These are phyloP conservation scores for Metarhizium brunneum DNA, from an alignment of 2,329 filamentous ascomycete genomes.

Conservation along the genomic window DNA sequence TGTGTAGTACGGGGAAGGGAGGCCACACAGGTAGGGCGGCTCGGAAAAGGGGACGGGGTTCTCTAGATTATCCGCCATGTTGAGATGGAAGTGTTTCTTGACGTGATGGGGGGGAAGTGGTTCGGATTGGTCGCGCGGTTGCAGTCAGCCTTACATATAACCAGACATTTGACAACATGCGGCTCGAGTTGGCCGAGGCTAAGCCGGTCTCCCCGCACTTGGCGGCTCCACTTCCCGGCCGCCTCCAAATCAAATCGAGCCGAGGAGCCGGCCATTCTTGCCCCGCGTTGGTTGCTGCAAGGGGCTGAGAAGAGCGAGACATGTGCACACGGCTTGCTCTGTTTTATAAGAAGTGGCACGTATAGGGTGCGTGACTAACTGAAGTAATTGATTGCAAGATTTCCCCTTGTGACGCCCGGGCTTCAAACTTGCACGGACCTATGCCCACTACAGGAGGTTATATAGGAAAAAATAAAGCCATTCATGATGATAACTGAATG, in stretches of 20 bases:
- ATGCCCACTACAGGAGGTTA: too few species aligned
- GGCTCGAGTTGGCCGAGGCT: background rate
- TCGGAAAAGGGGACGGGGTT: conserved; percentile 53
- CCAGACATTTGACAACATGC: background rate
- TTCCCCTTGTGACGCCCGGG: too few species aligned
- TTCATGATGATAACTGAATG: too few species aligned
- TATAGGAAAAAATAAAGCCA: too few species aligned
- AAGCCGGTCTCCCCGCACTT: background rate
- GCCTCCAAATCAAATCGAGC: background rate
- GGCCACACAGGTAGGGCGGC: conserved; percentile 59
- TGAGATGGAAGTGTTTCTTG: background rate
- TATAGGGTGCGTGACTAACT: too few species aligned
- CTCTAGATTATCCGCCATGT: conserved; percentile 2
- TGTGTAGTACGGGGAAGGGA: conserved; percentile 58
- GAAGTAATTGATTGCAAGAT: too few species aligned
- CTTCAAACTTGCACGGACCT: too few species aligned
- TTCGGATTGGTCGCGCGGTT: background rate
- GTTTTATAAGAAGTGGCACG: too few species aligned
- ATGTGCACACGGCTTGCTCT: too few species aligned
- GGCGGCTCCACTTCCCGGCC: background rate
- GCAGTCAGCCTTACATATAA: background rate
- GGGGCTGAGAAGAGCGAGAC: too few species aligned
- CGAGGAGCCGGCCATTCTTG: too few species aligned
- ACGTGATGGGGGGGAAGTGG: background rate
- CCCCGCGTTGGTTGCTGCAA: too few species aligned